Evolutionary conservation across 2,329 filamentous ascomycete genomes (phyloP), one percentile per base, ranked within the genome.

Genomic region (Clathrospora elynae): DNA sequence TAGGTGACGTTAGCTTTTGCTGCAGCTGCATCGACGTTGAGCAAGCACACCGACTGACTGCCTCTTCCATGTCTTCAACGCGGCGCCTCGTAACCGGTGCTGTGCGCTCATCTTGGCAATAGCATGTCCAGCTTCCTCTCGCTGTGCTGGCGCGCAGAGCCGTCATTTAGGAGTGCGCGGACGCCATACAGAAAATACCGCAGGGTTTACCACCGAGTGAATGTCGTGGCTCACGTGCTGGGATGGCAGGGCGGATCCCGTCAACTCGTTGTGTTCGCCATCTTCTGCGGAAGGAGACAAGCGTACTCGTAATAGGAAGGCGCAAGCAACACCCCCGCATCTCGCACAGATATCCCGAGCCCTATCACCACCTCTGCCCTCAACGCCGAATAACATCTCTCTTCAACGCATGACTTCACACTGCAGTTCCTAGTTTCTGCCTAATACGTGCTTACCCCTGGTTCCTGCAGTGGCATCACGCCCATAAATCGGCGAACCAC

Each of bases 391-490:
- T 10, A 10, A 23, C 20, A 23, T 23, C 20, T 23, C n/a, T n/a
- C n/a, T n/a, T 23, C 20, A 10, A 23, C 20, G 10, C 20, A 10
- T 23, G 6, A 23, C 32, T 23, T 23, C 32, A 29, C 25, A 14
- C 37, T 17, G 37, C 16, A 22, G 37, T 40, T 40, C 28, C 14
- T 32, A 28, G 19, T 20, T n/a, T 26, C 31, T 41, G 36, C 19
- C 25, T 35, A 26, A n/a, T n/a, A n/a, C n/a, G n/a, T n/a, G 19
- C 9, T 9, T 26, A 40, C 30, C 32, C 50, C 38, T 42, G 33
- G 47, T 48, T 45, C 42, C 48, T 58, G 54, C 54, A 53, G 44
- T 46, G 41, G 31, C 31, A 11, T 46, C 51, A n/a, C 41, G 42
- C 49, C 51, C 42, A 42, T 47, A 39, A 26, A 35, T 57, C 54